Evolutionary conservation across 108 stramenopile genomes (phyloP).

Genomic region (Nitzschia sp.): DNA sequence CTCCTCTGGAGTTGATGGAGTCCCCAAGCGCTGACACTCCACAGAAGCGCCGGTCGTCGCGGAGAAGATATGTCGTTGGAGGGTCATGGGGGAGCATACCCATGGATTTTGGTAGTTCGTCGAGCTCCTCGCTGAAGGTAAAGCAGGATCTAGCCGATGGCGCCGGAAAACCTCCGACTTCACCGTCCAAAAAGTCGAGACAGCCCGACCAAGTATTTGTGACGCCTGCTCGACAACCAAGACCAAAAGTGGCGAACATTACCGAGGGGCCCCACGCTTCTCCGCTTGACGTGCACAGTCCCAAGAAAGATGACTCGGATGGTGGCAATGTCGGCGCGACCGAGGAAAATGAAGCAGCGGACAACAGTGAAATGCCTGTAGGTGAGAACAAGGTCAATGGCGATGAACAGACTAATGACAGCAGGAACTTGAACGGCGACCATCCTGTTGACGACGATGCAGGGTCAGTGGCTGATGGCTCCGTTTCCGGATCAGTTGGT

Average conservation of each 20-base stretch:
- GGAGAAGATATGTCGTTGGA: slow-evolving; percentile 2
- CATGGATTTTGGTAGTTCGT: background rate
- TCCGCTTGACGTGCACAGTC: too few species aligned
- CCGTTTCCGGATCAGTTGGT: slow-evolving; percentile 5
- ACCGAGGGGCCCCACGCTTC: too few species aligned
- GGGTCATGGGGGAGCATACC: slow-evolving; percentile 16
- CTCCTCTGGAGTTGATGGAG: background rate
- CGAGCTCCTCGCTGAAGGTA: background rate
- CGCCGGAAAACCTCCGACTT: background rate
- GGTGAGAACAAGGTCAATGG: too few species aligned
- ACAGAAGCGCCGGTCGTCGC: background rate
- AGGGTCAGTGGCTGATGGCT: background rate
- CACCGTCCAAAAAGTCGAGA: background rate
- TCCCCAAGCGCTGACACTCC: too few species aligned
- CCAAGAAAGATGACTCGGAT: too few species aligned
- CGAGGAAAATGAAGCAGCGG: too few species aligned
- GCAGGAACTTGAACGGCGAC: too few species aligned
- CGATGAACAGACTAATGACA: too few species aligned
- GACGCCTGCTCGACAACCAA: slow-evolving; percentile 14
- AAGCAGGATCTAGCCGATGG: slow-evolving; percentile 6
- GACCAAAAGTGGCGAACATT: background rate
- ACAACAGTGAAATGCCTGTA: too few species aligned
- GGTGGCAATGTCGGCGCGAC: too few species aligned
- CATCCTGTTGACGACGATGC: slow-evolving; percentile 1
- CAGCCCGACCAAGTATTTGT: slow-evolving; percentile 10